Percentiles rank a stretch among this genome's conserved stretches.
These are phyloP conservation scores for Phytophthora macrochlamydospora DNA, from an alignment of 352 stramenopile species.

Conservation along the genomic window DNA sequence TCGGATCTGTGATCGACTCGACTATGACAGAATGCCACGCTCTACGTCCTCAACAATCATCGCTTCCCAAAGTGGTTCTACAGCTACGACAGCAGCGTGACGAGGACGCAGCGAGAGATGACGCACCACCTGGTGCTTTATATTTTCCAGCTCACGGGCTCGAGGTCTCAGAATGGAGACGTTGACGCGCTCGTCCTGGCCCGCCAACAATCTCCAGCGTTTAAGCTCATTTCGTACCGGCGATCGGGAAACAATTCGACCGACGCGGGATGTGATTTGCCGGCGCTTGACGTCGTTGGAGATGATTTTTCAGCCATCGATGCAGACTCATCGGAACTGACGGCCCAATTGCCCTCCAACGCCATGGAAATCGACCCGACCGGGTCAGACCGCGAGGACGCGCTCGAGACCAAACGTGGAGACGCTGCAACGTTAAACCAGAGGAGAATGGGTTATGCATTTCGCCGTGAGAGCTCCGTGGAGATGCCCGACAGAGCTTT, in stretches of 20 bases:
- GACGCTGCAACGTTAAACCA: neutral
- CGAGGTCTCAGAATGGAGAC: constrained; percentile 3
- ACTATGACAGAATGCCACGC: constrained; percentile 29
- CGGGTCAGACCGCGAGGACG: neutral
- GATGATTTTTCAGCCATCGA: neutral
- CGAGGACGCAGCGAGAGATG: constrained; percentile 50
- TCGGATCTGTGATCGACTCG: no score
- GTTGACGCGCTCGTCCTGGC: constrained; percentile 33
- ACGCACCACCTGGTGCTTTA: constrained; percentile 51
- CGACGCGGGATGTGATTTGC: constrained; percentile 16
- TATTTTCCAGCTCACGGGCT: constrained; percentile 29
- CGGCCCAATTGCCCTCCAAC: neutral
- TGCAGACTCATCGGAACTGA: neutral
- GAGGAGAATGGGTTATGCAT: neutral
- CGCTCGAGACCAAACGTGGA: neutral
- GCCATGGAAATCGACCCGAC: neutral
- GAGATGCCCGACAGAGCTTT: neutral
- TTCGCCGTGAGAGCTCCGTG: neutral
- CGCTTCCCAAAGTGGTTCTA: constrained; percentile 61
- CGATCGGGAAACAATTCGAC: constrained; percentile 17
- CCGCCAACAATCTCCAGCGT: constrained; percentile 38
- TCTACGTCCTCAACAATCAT: constrained; percentile 59
- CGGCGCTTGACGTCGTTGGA: constrained; percentile 2
- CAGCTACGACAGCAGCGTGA: constrained; percentile 55
- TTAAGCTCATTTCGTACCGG: constrained; percentile 46